A percentile compares a stretch with the other conserved stretches of the same genome.
Conservation (phyloP, 2,329 filamentous ascomycete genomes). For the Penicillium sp. region DNA sequence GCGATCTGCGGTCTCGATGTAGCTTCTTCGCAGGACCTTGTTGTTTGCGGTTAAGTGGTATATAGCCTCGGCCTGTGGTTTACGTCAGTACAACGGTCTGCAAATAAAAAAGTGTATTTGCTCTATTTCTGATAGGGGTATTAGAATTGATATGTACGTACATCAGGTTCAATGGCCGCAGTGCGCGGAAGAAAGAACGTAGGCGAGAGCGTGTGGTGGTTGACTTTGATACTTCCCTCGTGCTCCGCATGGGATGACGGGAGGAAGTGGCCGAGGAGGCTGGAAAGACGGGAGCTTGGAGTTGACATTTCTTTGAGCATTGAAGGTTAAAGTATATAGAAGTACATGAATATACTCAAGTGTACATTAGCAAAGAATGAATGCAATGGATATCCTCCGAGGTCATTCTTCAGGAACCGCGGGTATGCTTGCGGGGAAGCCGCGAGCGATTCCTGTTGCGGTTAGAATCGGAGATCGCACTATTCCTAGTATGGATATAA, state of each 20-base stretch:
- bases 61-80: slow-evolving; percentile 65
- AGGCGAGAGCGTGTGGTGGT: slow-evolving; percentile 65
- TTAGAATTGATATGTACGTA: slow-evolving; percentile 26
- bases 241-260: slow-evolving; percentile 5
- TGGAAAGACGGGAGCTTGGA: slow-evolving; percentile 25
- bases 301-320: slow-evolving; percentile 20
- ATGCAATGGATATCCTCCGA: background rate
- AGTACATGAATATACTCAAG: background rate
- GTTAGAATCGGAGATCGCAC: background rate
- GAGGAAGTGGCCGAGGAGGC: slow-evolving; percentile 27
- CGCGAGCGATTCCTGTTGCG: background rate
- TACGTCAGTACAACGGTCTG: background rate
- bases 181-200: slow-evolving; percentile 84
- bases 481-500: too few species aligned
- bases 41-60: slow-evolving; percentile 79
- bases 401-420: background rate
- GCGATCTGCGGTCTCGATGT: slow-evolving; percentile 78
- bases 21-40: slow-evolving; percentile 69
- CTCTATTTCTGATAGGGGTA: too few species aligned
- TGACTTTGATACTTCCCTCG: slow-evolving; percentile 21
- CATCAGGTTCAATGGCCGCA: slow-evolving; percentile 79
- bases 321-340: background rate
- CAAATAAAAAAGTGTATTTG: background rate
- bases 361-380: background rate
- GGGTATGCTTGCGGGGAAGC: background rate